Conservation (phyloP, 2,329 filamentous ascomycete species). For the Achaetomium macrosporum region DNA sequence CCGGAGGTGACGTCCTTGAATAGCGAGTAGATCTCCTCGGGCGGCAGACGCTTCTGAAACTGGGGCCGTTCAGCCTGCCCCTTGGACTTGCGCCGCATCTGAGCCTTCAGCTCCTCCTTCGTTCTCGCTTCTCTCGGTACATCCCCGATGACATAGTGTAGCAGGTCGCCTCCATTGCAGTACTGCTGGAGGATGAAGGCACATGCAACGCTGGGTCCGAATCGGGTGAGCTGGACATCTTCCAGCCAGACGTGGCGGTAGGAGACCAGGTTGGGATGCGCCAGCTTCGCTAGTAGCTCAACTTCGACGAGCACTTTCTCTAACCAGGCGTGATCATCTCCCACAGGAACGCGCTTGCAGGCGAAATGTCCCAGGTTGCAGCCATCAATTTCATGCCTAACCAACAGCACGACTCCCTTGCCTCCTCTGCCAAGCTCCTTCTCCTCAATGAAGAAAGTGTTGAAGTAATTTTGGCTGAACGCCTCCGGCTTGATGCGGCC, state of each 20-base stretch:
- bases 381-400: conserved; percentile 85
- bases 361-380: conserved; percentile 87
- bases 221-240: conserved; percentile 74
- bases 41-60: conserved; percentile 46
- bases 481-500: conserved; percentile 76
- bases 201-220: conserved; percentile 86
- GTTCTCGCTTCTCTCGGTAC: conserved; percentile 53
- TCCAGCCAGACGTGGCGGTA: conserved; percentile 98
- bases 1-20: conserved; percentile 95
- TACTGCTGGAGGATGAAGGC: conserved; percentile 98
- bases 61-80: conserved; percentile 62
- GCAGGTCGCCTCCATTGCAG: conserved; percentile 87
- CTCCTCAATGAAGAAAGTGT: conserved; percentile 88
- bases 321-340: conserved; percentile 90
- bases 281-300: conserved; percentile 82
- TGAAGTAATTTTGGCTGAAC: conserved; percentile 90
- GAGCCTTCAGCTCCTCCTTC: conserved; percentile 82
- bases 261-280: conserved; percentile 90
- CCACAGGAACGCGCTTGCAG: conserved; percentile 93
- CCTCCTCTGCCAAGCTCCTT: conserved; percentile 80
- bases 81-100: conserved; percentile 74
- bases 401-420: conserved; percentile 91
- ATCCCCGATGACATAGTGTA: conserved; percentile 76
- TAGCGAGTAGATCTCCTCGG: conserved; percentile 94
- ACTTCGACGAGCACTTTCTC: conserved; percentile 93